Conservation (phyloP, 1,284 basidiomycete genomes). For the Melampsora larici-populina region DNA sequence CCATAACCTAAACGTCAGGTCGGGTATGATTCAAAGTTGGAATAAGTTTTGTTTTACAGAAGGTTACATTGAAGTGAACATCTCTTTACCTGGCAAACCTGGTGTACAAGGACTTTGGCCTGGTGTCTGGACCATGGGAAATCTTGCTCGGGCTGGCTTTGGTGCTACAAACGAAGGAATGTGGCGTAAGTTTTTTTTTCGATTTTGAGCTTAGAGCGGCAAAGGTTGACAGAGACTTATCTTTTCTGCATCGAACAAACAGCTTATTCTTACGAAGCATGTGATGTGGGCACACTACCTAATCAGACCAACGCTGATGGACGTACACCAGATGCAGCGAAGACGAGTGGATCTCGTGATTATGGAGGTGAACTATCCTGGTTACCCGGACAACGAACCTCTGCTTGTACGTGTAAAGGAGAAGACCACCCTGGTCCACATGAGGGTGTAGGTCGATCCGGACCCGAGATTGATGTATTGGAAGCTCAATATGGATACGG, state of each 20-base stretch:
- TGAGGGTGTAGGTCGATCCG: slow-evolving; percentile 51
- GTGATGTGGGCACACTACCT: slow-evolving; percentile 59
- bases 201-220: slow-evolving; percentile 59
- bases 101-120: slow-evolving; percentile 57
- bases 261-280: slow-evolving; percentile 68
- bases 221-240: slow-evolving; percentile 64
- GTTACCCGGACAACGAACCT: slow-evolving; percentile 56
- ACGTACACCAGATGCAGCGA: slow-evolving; percentile 46
- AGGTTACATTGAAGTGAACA: slow-evolving; percentile 75
- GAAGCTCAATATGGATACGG: slow-evolving; percentile 57
- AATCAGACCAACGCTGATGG: slow-evolving; percentile 55
- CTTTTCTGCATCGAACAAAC: slow-evolving; percentile 56
- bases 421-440: slow-evolving; percentile 56
- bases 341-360: slow-evolving; percentile 45
- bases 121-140: slow-evolving; percentile 80
- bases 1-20: slow-evolving; percentile 73
- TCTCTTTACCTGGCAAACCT: slow-evolving; percentile 74
- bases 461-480: slow-evolving; percentile 61
- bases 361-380: slow-evolving; percentile 48
- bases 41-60: slow-evolving; percentile 92
- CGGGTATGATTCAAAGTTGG: slow-evolving; percentile 67
- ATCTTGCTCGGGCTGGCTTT: slow-evolving; percentile 77
- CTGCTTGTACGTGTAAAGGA: slow-evolving; percentile 56
- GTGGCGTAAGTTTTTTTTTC: slow-evolving; percentile 63
- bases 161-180: slow-evolving; percentile 74